Evolutionary conservation across 352 stramenopile genomes (phyloP).

Genomic region (Phytophthora ramorum): DNA sequence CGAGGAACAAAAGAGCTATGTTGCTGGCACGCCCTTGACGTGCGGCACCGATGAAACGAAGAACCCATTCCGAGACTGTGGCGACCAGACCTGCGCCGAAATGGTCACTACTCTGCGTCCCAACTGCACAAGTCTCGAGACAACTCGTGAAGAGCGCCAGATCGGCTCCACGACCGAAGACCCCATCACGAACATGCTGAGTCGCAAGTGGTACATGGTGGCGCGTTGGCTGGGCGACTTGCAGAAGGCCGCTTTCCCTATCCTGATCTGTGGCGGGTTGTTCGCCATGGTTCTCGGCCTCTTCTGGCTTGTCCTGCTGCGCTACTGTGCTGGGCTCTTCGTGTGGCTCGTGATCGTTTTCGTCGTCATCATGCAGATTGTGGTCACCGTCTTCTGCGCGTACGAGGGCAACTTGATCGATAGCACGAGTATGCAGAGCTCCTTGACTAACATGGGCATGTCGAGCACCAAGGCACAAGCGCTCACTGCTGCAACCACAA

Average conservation of each 20-base stretch:
- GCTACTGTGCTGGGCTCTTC: conserved; percentile 79
- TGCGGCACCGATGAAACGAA: conserved; percentile 50
- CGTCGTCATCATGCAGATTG: conserved; percentile 67
- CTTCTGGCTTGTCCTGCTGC: conserved; percentile 77
- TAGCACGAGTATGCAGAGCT: conserved; percentile 50
- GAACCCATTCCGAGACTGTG: conserved; percentile 67
- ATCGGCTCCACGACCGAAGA: conserved; percentile 51
- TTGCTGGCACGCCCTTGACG: conserved; percentile 25
- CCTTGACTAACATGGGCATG: conserved; percentile 63
- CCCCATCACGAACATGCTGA: conserved; percentile 64
- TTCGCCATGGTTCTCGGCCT: conserved; percentile 76
- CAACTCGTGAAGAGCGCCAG: conserved; percentile 47
- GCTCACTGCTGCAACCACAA: conserved; percentile 51
- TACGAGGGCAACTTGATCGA: conserved; percentile 75
- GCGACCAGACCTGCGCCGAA: conserved; percentile 52
- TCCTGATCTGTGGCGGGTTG: conserved; percentile 76
- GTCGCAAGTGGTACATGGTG: conserved; percentile 74
- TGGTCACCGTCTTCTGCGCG: conserved; percentile 80
- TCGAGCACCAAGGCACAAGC: conserved; percentile 38
- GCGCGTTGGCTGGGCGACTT: conserved; percentile 81
- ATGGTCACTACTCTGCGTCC: conserved; percentile 44
- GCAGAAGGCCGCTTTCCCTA: conserved; percentile 77
- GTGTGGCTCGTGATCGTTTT: conserved; percentile 83
- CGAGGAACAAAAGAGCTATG: conserved; percentile 47
- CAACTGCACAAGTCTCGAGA: conserved; percentile 68